A percentile compares a stretch with the other conserved stretches of the same genome.
phyloP scores from a whole-genome alignment of 306 rosid genomes.

The Casuarina cunninghamiana region DNA sequence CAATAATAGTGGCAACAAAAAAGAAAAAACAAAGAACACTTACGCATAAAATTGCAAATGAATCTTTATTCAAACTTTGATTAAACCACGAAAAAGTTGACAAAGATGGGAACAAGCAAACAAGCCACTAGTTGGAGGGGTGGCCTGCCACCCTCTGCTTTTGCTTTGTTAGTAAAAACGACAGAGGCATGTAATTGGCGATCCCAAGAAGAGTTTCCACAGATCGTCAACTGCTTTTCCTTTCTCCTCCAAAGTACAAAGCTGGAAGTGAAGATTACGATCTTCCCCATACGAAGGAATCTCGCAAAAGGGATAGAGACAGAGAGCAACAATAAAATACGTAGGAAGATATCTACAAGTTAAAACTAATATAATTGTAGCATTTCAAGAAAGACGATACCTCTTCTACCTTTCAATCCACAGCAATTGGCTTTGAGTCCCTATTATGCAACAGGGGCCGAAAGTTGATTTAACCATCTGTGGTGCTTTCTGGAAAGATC shows the following conservation, averaged over 20 bases:
- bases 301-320: neutral
- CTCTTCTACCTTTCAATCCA: no score
- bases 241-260: slow-evolving; percentile 7
- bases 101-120: neutral
- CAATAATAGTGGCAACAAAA: no score
- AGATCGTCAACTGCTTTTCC: neutral
- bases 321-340: no score
- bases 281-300: neutral
- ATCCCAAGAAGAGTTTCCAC: slow-evolving; percentile 48
- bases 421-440: no score
- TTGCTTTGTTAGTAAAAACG: slow-evolving; percentile 26
- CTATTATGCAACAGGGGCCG: no score
- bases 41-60: no score
- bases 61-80: neutral
- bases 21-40: no score
- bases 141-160: slow-evolving; percentile 23
- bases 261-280: neutral
- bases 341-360: no score
- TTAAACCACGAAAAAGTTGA: slow-evolving; percentile 12
- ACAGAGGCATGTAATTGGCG: slow-evolving; percentile 27
- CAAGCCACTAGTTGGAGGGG: neutral
- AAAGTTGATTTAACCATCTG: no score
- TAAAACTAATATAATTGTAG: no score
- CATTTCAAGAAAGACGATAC: no score
- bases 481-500: no score